These are phyloP conservation scores for Leishmania aethiopica DNA, from an alignment of 208 protist species.

Conservation along the genomic window DNA sequence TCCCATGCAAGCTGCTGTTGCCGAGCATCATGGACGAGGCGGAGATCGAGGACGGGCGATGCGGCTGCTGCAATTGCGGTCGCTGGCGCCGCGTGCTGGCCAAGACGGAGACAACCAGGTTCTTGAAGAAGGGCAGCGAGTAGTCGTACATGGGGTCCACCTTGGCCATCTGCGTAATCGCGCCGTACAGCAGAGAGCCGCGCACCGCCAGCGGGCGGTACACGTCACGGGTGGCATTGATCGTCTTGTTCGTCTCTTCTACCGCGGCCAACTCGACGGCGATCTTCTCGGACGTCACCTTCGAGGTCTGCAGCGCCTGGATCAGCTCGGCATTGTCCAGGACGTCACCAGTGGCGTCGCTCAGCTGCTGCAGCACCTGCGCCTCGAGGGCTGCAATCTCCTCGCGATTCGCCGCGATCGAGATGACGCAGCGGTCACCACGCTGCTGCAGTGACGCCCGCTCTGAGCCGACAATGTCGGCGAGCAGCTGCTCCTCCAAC, in stretches of 20 bases:
- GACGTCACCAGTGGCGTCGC: slow-evolving; percentile 92
- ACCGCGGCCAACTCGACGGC: slow-evolving; percentile 86
- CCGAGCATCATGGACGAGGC: not conserved
- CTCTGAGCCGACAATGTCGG: slow-evolving; percentile 89
- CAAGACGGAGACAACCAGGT: slow-evolving; percentile 89
- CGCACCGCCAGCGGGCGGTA: slow-evolving; percentile 93
- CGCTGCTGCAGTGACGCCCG: slow-evolving; percentile 86
- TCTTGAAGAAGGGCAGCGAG: slow-evolving; percentile 92
- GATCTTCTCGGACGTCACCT: slow-evolving; percentile 92
- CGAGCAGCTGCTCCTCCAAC: slow-evolving; percentile 93
- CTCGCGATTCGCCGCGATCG: slow-evolving; percentile 93
- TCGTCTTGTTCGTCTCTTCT: slow-evolving; percentile 93
- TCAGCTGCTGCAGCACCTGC: slow-evolving; percentile 93
- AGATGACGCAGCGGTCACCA: slow-evolving; percentile 88
- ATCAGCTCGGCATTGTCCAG: slow-evolving; percentile 96
- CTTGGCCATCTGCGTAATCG: slow-evolving; percentile 88
- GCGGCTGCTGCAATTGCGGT: not conserved
- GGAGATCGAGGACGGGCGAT: slow-evolving; percentile 17
- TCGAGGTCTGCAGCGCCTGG: slow-evolving; percentile 91
- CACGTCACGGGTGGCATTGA: slow-evolving; percentile 88
- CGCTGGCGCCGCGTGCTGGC: slow-evolving; percentile 46
- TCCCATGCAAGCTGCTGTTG: not conserved
- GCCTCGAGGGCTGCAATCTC: slow-evolving; percentile 94
- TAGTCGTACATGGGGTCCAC: slow-evolving; percentile 96
- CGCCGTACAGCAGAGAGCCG: slow-evolving; percentile 95